phyloP scores from a whole-genome alignment of 805 yeast species.

The Starmerella riodocensis region DNA sequence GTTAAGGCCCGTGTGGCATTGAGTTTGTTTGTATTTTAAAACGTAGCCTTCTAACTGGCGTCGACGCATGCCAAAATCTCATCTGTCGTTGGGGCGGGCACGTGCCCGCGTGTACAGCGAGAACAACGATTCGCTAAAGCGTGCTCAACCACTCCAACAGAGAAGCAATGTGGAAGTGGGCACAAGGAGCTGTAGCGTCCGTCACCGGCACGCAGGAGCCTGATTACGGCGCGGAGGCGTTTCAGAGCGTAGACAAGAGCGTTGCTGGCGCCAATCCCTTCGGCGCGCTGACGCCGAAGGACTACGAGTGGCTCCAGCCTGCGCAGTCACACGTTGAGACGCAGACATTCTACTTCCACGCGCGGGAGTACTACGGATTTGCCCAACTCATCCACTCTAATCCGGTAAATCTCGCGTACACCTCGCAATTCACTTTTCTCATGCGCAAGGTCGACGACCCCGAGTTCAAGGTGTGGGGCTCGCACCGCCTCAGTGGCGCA shows the following conservation, averaged over 20 bases:
- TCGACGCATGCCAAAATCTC: too few relatives aligned
- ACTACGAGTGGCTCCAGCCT: conserved; percentile 65
- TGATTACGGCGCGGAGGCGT: conserved; percentile 84
- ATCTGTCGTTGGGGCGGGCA: too few relatives aligned
- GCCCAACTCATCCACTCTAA: conserved; percentile 92
- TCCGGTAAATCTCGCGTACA: conserved; percentile 61
- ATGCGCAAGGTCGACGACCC: conserved; percentile 42
- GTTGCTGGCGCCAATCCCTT: conserved; percentile 46
- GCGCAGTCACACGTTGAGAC: conserved; percentile 86
- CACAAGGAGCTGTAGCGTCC: conserved; percentile 39
- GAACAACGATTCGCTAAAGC: too few relatives aligned
- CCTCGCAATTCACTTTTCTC: conserved; percentile 90
- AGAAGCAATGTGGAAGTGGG: conserved; percentile 27
- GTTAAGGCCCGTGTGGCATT: too few relatives aligned
- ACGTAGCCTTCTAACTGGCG: too few relatives aligned
- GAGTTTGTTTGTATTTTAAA: too few relatives aligned
- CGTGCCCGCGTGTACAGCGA: too few relatives aligned
- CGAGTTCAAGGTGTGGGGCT: conserved; percentile 65
- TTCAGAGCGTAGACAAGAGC: conserved; percentile 63
- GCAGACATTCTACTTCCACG: conserved; percentile 75
- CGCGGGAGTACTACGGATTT: conserved; percentile 56
- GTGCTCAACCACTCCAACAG: too few relatives aligned
- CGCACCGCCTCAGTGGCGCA: conserved; percentile 75
- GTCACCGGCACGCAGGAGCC: conserved; percentile 97
- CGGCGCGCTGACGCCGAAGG: conserved; percentile 47